Evolutionary conservation across 73 alveolate genomes (phyloP).

Genomic region (Tetrahymena malaccensis): DNA sequence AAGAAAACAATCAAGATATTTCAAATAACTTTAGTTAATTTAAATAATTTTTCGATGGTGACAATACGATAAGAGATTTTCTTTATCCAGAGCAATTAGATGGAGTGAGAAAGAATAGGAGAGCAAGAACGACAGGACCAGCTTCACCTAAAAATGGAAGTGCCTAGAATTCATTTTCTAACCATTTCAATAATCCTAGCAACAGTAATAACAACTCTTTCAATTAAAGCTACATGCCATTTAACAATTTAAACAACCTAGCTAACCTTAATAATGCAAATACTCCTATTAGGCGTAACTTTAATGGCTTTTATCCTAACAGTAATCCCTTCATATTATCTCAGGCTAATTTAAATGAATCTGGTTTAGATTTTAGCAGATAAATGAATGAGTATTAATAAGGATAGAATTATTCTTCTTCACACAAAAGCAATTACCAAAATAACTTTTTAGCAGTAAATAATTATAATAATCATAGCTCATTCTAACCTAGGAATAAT

Average conservation of each 20-base stretch:
- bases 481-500: background rate
- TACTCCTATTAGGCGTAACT: background rate
- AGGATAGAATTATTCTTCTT: background rate
- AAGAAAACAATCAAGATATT: background rate
- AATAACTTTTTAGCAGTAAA: background rate
- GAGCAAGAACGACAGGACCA: background rate
- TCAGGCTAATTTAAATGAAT: background rate
- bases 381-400: background rate
- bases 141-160: background rate
- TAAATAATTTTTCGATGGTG: background rate
- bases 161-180: background rate
- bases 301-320: background rate
- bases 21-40: background rate
- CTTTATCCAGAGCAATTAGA: background rate
- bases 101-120: background rate
- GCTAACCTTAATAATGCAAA: background rate
- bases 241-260: background rate
- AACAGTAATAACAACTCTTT: background rate
- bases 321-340: background rate
- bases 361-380: background rate
- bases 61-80: background rate
- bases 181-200: background rate
- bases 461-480: background rate
- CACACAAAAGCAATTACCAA: background rate
- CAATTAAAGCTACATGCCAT: background rate